Base-by-base conservation (phyloP, 805 yeast genomes). In the Lipomyces mesembrius region DNA sequence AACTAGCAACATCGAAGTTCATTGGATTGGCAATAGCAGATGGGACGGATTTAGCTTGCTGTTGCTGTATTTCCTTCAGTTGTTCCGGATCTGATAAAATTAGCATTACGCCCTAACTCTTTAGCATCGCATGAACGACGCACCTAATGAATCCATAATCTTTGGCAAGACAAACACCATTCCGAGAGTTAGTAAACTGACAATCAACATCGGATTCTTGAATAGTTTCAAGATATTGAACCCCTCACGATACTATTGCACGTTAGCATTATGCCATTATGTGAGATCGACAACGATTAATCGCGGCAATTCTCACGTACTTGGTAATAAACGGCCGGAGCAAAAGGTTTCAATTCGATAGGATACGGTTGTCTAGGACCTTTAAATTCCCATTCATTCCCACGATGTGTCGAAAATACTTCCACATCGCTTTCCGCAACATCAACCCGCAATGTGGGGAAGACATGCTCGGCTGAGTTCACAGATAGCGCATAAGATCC, bases 191-290 rank as follows among this genome's bases (percentile, higher is more conserved):
- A 63, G 76, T 34, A 79, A 58, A 12, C 77, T 71, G 71, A 79
- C 65, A 49, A 77, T 66, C 68, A 79, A 77, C 74, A 77, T 77
- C 11, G 81, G 81, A 63, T 74, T 74, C 68, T 73, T 73, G 69
- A 79, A 43, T 72, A 79, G 75, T 37, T 65, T 65, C 51, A 75
- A 56, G 12, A 78, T 57, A 53, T 76, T 75, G 67, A 76, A 76
- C 29, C 69, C 71, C 34, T 75, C 76, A 12, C 79, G 71, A 22
- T 56, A 14, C 69, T 66, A 39, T 11, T 32, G 5, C 54, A 27
- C 4, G 32, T 39, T n/a, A 49, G 29, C n/a, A 61, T 8, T 3
- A 22, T 39, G 20, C 20, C 34, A 11, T 14, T 22, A 12, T 0
- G 8, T 1, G 17, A 11, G 22, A 17, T 22, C 22, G 52, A 43